phyloP scores from a whole-genome alignment of 2,329 filamentous ascomycete genomes.

The Cyclaneusma minus region DNA sequence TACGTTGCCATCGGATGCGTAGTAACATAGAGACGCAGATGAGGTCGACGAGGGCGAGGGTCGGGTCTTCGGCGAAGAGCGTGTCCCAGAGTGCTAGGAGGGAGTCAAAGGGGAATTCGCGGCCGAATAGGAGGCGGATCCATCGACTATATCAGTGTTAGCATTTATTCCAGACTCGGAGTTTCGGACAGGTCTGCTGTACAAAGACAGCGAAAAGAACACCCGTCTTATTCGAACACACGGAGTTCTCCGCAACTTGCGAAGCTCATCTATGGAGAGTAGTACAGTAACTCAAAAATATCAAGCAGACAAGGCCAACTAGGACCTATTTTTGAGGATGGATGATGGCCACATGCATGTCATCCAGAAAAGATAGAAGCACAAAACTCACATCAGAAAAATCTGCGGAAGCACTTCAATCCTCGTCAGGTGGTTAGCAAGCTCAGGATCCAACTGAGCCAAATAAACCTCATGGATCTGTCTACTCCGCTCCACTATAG shows the following conservation, averaged over 20 bases:
- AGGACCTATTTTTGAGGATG: too few relatives aligned
- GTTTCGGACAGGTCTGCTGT: too few relatives aligned
- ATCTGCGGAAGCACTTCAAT: constrained; percentile 93
- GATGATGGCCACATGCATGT: too few relatives aligned
- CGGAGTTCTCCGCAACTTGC: too few relatives aligned
- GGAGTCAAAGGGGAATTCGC: constrained; percentile 83
- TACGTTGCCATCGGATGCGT: constrained; percentile 78
- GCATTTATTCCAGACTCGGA: too few relatives aligned
- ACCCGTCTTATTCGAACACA: too few relatives aligned
- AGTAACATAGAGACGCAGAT: constrained; percentile 92
- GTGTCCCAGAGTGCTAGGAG: constrained; percentile 79
- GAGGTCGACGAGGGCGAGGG: constrained; percentile 67
- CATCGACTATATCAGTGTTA: constrained; percentile 50
- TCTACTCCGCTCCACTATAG: constrained; percentile 74
- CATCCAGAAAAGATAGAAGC: too few relatives aligned
- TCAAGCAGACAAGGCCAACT: too few relatives aligned
- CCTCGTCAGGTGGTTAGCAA: constrained; percentile 63
- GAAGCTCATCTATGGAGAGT: constrained; percentile 10
- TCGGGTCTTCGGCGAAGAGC: constrained; percentile 73
- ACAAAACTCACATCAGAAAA: constrained; percentile 62
- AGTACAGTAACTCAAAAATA: constrained; percentile 3
- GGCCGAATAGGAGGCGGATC: constrained; percentile 82
- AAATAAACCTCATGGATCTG: constrained; percentile 76
- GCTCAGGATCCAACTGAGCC: constrained; percentile 64
- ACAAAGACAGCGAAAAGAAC: too few relatives aligned